Conservation (phyloP, 805 yeast species). For the Cyberlindnera suaveolens region DNA sequence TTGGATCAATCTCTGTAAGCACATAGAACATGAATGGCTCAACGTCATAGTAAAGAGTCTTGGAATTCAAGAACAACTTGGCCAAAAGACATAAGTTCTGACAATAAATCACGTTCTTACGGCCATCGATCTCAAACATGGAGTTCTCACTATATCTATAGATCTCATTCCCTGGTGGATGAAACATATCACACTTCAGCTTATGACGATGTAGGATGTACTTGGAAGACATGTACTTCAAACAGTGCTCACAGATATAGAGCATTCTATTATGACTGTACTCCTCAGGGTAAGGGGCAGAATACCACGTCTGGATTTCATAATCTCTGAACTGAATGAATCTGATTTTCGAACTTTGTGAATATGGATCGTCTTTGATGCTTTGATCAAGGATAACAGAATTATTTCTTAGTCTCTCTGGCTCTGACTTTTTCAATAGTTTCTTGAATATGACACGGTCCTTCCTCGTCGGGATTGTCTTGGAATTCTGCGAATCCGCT, state of each 20-base stretch:
- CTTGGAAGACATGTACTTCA: conserved; percentile 71
- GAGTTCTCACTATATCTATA: conserved; percentile 67
- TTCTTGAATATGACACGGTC: conserved; percentile 46
- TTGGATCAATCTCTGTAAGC: conserved; percentile 58
- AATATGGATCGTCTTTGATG: conserved; percentile 3
- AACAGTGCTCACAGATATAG: conserved; percentile 78
- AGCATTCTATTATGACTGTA: conserved; percentile 56
- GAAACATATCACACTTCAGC: conserved; percentile 60
- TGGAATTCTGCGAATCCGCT: conserved; percentile 51
- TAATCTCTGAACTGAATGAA: conserved; percentile 64
- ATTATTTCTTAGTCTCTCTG: conserved; percentile 32
- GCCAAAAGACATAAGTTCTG: conserved; percentile 88
- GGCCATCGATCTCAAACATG: conserved; percentile 90
- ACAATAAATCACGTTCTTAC: conserved; percentile 74
- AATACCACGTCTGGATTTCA: conserved; percentile 87
- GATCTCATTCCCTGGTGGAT: conserved; percentile 91
- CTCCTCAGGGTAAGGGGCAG: conserved; percentile 90
- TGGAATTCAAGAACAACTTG: conserved; percentile 82
- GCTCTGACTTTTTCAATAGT: conserved; percentile 33
- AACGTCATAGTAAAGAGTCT: conserved; percentile 89
- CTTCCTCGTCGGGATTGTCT: conserved; percentile 50
- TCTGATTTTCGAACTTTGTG: conserved; percentile 23
- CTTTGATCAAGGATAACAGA: conserved; percentile 23
- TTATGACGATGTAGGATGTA: conserved; percentile 64
- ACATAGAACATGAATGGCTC: conserved; percentile 92